Evolutionary conservation across 73 alveolate genomes (phyloP), one percentile per base, ranked within the genome.

Genomic region (Urostyla sp.): DNA sequence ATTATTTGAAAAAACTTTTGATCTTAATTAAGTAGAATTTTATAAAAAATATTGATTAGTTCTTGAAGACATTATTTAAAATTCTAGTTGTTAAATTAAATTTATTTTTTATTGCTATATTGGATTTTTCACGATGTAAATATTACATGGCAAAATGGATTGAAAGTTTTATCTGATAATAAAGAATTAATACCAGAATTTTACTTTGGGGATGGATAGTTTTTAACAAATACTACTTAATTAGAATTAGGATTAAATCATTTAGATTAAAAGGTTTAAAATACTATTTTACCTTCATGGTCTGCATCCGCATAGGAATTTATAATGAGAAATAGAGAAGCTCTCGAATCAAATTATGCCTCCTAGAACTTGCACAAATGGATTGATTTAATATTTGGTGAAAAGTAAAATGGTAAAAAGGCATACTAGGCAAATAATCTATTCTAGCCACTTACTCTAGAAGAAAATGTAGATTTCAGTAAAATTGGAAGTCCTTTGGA

Each of bases 131-230:
- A 69, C 38, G 94, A 95, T 61, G 61, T 95, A 0, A 91, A 92
- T 52, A 80, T 84, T 67, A 66, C 99, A 35, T 95, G 96, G 92
- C 52, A 34, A 4, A 89, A 87, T 72, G 87, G 96, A 21, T 77
- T 90, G 28, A 79, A 96, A 18, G 81, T 86, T 23, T 85, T 87
- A 49, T 92, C 98, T 0, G 99, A 97, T 88, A 85, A 90, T 45
- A 97, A 97, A 88, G 99, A 97, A 79, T 85, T 97, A 55, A 95
- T 95, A 21, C 99, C 99, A 0, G 99, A 97, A 86, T 88, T 95
- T 72, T 97, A 52, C 77, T 44, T 59, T 10, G 87, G 87, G 8
- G 78, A 83, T 36, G 87, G 95, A 13, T 79, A 60, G 18, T 93
- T 93, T 58, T 24, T 96, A 53, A 72, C 85, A 28, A 96, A 96